A percentile compares a stretch with the other conserved stretches of the same genome.
These are phyloP conservation scores for Nicotiana knightiana DNA, from an alignment of 257 asterid genomes.

Conservation along the genomic window DNA sequence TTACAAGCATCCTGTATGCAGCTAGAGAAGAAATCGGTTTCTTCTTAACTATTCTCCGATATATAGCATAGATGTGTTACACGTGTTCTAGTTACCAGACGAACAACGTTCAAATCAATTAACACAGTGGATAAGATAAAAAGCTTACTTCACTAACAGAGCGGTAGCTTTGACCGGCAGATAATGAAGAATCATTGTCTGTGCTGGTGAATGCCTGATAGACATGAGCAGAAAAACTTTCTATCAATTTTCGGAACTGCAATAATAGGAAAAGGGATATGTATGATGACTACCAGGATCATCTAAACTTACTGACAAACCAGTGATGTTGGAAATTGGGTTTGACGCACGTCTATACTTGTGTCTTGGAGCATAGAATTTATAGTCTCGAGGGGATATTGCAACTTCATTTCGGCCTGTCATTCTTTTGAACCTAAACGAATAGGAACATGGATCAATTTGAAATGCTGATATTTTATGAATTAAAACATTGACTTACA, in stretches of 20 bases:
- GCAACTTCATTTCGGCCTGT: conserved; percentile 87
- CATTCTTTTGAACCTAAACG: conserved; percentile 75
- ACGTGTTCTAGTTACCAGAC: neutral
- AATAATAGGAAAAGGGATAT: conserved; percentile 13
- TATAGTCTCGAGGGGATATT: conserved; percentile 80
- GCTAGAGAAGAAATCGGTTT: neutral
- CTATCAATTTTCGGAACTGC: conserved; percentile 8
- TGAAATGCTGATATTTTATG: neutral
- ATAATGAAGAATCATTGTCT: conserved; percentile 55
- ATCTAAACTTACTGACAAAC: conserved; percentile 59
- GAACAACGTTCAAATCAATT: neutral
- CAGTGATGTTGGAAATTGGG: conserved; percentile 61
- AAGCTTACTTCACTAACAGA: conserved; percentile 59
- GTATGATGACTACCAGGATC: conserved; percentile 8
- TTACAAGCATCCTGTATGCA: neutral
- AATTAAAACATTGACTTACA: neutral
- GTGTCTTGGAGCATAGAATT: conserved; percentile 96
- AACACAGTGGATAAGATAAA: conserved; percentile 1
- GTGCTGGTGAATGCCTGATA: conserved; percentile 61
- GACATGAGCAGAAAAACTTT: neutral
- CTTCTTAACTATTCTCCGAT: neutral
- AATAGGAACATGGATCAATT: conserved; percentile 4
- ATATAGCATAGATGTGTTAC: neutral
- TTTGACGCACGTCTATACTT: conserved; percentile 82
- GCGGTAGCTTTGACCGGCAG: conserved; percentile 51